phyloP scores from a whole-genome alignment of 1,139 yeast species.

The Yamadazyma atmosphaerica region DNA sequence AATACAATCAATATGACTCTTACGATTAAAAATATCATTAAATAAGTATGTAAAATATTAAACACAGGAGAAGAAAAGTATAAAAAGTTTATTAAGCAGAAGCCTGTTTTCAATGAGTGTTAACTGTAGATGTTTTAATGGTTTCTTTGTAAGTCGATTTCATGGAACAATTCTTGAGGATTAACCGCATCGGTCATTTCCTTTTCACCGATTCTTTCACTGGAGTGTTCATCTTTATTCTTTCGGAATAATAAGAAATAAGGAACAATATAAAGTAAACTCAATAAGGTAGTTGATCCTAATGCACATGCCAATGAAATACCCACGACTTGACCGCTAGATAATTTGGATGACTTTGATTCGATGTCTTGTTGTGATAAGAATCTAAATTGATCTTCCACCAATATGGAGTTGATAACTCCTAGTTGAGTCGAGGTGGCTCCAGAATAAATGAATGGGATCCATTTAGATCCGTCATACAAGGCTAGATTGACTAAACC shows the following conservation, averaged over 20 bases:
- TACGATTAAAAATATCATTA: slow-evolving; percentile 1
- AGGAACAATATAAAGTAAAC: slow-evolving; percentile 60
- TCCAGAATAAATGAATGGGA: slow-evolving; percentile 56
- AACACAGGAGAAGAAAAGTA: not conserved
- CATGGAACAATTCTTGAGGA: slow-evolving; percentile 61
- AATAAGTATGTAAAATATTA: not conserved
- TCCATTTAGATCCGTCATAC: slow-evolving; percentile 71
- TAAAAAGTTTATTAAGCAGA: not conserved
- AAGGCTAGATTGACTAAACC: slow-evolving; percentile 70
- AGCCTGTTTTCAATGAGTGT: no score
- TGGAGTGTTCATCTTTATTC: slow-evolving; percentile 34
- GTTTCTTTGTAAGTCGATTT: slow-evolving; percentile 51
- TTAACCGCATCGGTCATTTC: slow-evolving; percentile 70
- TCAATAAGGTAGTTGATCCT: slow-evolving; percentile 71
- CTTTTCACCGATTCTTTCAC: slow-evolving; percentile 60
- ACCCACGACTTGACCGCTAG: slow-evolving; percentile 78
- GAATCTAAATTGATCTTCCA: slow-evolving; percentile 38
- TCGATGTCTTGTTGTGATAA: slow-evolving; percentile 39
- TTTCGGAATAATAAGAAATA: slow-evolving; percentile 48
- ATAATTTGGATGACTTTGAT: slow-evolving; percentile 22
- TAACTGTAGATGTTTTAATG: slow-evolving; percentile 9
- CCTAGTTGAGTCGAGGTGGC: slow-evolving; percentile 27
- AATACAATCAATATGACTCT: not conserved
- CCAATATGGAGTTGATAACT: slow-evolving; percentile 30
- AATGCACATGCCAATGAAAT: slow-evolving; percentile 86